Conservation (phyloP, 495 filamentous ascomycete species). For the Xylaria palmicola region DNA sequence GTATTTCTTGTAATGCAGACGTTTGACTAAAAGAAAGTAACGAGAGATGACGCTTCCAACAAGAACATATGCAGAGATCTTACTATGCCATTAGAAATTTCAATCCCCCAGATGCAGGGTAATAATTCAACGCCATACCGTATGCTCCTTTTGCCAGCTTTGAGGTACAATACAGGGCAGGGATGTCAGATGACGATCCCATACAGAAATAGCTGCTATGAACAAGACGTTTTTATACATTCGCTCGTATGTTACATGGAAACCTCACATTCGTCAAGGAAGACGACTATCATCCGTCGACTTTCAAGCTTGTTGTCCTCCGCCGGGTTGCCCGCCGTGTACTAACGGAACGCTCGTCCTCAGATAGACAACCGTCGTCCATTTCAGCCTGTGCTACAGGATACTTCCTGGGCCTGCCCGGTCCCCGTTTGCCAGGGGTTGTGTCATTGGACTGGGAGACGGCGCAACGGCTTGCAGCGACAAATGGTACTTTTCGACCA, state of each 20-base stretch:
- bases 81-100: not conserved
- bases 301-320: constrained; percentile 6
- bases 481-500: constrained; percentile 32
- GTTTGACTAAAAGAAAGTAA: no score
- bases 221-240: no score
- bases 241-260: no score
- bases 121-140: not conserved
- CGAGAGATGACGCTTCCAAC: no score
- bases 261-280: not conserved
- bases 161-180: constrained; percentile 3
- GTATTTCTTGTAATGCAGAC: no score
- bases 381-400: not conserved
- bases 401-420: constrained; percentile 12
- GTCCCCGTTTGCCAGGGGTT: constrained; percentile 8
- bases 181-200: not conserved
- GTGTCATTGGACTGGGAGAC: not conserved
- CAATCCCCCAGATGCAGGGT: not conserved
- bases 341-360: not conserved
- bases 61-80: no score
- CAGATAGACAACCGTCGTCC: not conserved
- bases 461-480: not conserved
- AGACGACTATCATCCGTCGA: not conserved
- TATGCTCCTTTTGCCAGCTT: not conserved
- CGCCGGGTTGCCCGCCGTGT: constrained; percentile 1
- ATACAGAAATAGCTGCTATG: no score